Evolutionary conservation across 176 grass and related monocot species (phyloP), one percentile per base, ranked within the genome.

Genomic region (Areca catechu): DNA sequence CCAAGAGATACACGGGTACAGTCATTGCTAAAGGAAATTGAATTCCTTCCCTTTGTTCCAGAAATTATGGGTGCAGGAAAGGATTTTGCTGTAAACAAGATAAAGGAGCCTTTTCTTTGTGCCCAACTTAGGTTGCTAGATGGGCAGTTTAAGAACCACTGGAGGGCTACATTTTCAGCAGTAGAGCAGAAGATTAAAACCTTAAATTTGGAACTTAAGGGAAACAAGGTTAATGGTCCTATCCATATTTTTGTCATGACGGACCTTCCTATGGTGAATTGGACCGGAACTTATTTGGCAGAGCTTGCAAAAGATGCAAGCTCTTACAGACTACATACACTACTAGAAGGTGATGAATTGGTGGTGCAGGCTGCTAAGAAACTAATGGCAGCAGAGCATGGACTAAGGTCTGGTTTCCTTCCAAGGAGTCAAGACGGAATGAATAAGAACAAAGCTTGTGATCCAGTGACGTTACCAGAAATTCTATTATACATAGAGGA

Each of bases 131-230:
- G 94, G 54, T 69, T 98, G 53, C 79, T 98, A 83, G 94, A 93
- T 62, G 94, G 94, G 3, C 88, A 98, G 51, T 98, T 98, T 75
- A 98, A 98, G 68, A 92, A 98, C 68, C 88, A 98, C 67, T 89
- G 88, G 94, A 89, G 85, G 73, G 19, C 60, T 65, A 98, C 94
- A 51, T 98, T 98, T 82, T 85, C 78, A 67, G 79, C 84, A 50
- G 73, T 98, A 17, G 68, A 89, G 62, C 75, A 98, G 62, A 92
- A 93, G 73, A 54, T 98, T 60, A 72, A 85, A 73, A 51, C 78
- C 61, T 4, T 85, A 48, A 58, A 76, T 34, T 29, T 74, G 6
- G 74, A 79, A 54, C 73, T 54, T 48, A 76, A 76, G 58, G 50
- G 9, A 73, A 76, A 49, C 25, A 73, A 73, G 49, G 50, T 20